Percentiles rank a stretch among this genome's conserved stretches.
Conservation (phyloP, 768 basidiomycete species). For the Amanita polypyramis region DNA sequence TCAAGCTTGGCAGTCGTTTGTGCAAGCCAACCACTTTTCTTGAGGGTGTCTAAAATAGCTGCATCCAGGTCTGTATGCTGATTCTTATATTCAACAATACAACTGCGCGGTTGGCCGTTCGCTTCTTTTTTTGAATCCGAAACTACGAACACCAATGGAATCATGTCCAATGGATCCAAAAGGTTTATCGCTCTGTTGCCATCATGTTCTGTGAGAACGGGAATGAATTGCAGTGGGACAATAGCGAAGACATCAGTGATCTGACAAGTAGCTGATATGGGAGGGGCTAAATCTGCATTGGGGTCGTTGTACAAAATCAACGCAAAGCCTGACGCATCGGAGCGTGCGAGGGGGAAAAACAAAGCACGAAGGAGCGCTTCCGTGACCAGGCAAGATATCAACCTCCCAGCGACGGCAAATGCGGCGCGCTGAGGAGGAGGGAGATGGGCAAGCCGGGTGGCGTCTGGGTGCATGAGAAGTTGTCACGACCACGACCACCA, state of each 20-base stretch:
- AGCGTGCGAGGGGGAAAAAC: conserved; percentile 28
- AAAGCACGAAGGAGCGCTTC: conserved; percentile 41
- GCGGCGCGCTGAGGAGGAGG: conserved; percentile 30
- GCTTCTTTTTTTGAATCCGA: conserved; percentile 8
- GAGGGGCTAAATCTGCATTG: conserved; percentile 10
- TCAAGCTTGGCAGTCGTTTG: conserved; percentile 15
- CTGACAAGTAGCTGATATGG: conserved; percentile 12
- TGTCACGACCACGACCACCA: not conserved
- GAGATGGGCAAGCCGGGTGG: conserved; percentile 18
- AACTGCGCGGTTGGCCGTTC: conserved; percentile 5
- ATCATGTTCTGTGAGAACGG: conserved; percentile 32
- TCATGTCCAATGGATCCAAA: conserved; percentile 47
- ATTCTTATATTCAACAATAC: not conserved
- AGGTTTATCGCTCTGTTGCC: conserved; percentile 31
- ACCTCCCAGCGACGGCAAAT: conserved; percentile 37
- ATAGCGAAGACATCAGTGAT: conserved; percentile 33
- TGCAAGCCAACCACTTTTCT: conserved; percentile 18
- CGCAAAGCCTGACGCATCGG: conserved; percentile 28
- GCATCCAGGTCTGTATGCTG: not conserved
- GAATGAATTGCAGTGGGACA: conserved; percentile 33
- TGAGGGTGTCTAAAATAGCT: conserved; percentile 9
- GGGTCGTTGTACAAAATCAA: conserved; percentile 27
- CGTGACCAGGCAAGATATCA: conserved; percentile 49
- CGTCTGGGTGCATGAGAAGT: conserved; percentile 17
- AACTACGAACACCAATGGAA: conserved; percentile 22